phyloP scores from a whole-genome alignment of 768 basidiomycete species.

The Lactifluus subvellereus region DNA sequence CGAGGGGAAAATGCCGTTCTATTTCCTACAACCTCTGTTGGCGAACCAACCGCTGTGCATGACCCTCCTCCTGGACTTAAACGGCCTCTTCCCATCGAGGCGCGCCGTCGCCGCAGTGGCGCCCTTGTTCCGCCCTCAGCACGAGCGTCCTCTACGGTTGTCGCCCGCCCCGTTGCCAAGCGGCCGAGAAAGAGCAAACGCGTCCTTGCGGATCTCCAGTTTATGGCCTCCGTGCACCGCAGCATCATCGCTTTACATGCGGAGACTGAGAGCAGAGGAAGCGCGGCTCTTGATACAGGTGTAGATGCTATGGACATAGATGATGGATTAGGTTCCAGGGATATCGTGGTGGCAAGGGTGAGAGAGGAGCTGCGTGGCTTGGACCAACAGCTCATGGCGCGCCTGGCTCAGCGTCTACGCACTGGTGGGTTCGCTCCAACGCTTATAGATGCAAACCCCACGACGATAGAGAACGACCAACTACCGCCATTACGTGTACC shows the following conservation, averaged over 20 bases:
- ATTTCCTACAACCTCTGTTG: slow-evolving; percentile 6
- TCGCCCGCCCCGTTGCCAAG: slow-evolving; percentile 16
- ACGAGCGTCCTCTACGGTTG: background rate
- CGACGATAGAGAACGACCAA: background rate
- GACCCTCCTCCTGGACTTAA: slow-evolving; percentile 11
- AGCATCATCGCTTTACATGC: slow-evolving; percentile 17
- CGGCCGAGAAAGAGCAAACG: slow-evolving; percentile 23
- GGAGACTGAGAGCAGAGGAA: background rate
- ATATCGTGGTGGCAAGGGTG: background rate
- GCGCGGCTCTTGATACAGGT: background rate
- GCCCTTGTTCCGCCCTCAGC: slow-evolving; percentile 16
- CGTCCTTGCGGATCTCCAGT: slow-evolving; percentile 23
- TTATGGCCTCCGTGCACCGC: slow-evolving; percentile 22
- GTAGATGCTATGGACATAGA: slow-evolving; percentile 9
- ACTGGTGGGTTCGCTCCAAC: slow-evolving; percentile 9
- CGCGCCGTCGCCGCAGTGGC: slow-evolving; percentile 15
- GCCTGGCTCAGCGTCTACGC: slow-evolving; percentile 12
- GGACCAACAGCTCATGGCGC: slow-evolving; percentile 17
- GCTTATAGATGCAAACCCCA: slow-evolving; percentile 1
- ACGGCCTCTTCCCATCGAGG: slow-evolving; percentile 14
- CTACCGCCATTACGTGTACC: background rate
- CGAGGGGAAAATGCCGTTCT: slow-evolving; percentile 9
- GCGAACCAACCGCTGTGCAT: background rate
- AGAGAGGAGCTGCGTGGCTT: slow-evolving; percentile 11
- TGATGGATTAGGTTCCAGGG: background rate